Evolutionary conservation across 345 rosid genomes (phyloP).

Genomic region (Camelina neglecta): DNA sequence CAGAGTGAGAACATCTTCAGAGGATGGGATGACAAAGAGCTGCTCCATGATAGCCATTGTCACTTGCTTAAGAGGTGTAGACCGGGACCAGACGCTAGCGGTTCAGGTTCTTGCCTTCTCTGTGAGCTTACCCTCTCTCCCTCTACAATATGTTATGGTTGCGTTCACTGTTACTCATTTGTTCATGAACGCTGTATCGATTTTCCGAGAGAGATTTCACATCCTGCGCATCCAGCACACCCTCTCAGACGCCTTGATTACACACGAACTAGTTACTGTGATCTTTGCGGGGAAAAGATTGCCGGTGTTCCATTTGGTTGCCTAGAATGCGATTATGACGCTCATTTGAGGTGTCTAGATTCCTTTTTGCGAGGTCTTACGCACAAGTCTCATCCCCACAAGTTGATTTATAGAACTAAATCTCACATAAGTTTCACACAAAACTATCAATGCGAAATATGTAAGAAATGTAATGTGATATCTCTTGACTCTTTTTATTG

Average conservation of each 20-base stretch:
- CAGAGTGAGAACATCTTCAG: not conserved
- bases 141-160: slow-evolving; percentile 17
- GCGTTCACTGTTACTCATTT: slow-evolving; percentile 14
- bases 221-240: slow-evolving; percentile 27
- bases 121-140: slow-evolving; percentile 25
- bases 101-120: not conserved
- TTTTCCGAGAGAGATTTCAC: not conserved
- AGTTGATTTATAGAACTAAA: not conserved
- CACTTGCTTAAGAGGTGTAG: slow-evolving; percentile 12
- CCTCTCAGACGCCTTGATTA: slow-evolving; percentile 29
- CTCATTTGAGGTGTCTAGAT: slow-evolving; percentile 30
- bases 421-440: not conserved
- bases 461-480: not conserved
- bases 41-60: slow-evolving; percentile 13
- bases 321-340: not conserved
- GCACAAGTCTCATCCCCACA: slow-evolving; percentile 24
- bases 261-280: not conserved
- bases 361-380: not conserved
- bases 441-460: not conserved
- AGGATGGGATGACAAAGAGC: not conserved
- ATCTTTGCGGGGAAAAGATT: not conserved
- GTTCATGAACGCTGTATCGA: slow-evolving; percentile 26
- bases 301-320: slow-evolving; percentile 18
- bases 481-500: not conserved
- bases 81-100: not conserved